These are phyloP conservation scores for Candolleomyces efflorescens DNA, from an alignment of 768 basidiomycete species.

Conservation along the genomic window DNA sequence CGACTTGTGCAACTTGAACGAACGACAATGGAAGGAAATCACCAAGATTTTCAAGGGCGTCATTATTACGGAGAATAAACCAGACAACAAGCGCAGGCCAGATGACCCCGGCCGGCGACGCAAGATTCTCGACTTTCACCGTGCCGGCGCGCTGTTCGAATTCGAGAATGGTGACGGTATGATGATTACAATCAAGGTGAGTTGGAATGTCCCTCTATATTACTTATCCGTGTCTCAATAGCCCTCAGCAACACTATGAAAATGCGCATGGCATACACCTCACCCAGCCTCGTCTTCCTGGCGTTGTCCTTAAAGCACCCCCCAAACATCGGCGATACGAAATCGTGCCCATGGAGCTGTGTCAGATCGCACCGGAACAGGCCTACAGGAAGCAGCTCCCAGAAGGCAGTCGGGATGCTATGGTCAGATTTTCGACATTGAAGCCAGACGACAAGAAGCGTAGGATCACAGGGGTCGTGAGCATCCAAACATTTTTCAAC, in stretches of 20 bases:
- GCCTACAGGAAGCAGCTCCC: slow-evolving; percentile 69
- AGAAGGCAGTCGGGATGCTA: slow-evolving; percentile 52
- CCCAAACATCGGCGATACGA: slow-evolving; percentile 9
- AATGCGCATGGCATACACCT: slow-evolving; percentile 30
- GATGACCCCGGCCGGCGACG: slow-evolving; percentile 2
- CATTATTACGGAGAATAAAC: neutral
- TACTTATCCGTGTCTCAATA: too few relatives aligned
- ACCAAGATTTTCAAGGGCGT: neutral
- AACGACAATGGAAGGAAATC: neutral
- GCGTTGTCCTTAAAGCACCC: neutral
- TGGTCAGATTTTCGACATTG: slow-evolving; percentile 67
- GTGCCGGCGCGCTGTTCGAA: slow-evolving; percentile 27
- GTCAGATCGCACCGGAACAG: slow-evolving; percentile 58
- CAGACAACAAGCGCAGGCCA: too few relatives aligned
- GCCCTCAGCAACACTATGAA: neutral
- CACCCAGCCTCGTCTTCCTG: slow-evolving; percentile 15
- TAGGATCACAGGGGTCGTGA: slow-evolving; percentile 41
- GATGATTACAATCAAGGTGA: slow-evolving; percentile 32
- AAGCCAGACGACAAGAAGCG: slow-evolving; percentile 50
- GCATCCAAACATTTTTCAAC: neutral
- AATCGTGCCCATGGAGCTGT: slow-evolving; percentile 64
- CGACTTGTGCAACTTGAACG: neutral
- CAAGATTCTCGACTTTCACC: slow-evolving; percentile 25
- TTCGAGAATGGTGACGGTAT: slow-evolving; percentile 34
- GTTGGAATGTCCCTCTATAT: slow-evolving; percentile 13